Base-by-base conservation (phyloP, 805 yeast species). In the Candida silvicultrix region DNA sequence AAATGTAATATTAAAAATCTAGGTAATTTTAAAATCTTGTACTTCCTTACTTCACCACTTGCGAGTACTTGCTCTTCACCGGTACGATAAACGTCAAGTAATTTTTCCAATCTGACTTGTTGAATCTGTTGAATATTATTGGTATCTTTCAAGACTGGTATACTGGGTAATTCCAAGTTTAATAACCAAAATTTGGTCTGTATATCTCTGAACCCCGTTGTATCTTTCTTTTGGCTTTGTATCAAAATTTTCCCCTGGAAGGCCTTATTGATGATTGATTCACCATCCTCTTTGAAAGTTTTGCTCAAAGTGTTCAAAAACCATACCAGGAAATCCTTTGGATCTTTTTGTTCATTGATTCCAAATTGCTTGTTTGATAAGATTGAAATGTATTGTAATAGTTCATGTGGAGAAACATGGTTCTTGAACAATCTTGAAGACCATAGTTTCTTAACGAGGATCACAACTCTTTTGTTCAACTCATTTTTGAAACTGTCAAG, bases 341-440 rank as follows among this genome's bases (percentile, higher is more conserved):
- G 92, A 38, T 78, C 77, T 4, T 59, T 57, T 41, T 70, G 68
- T 25, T 57, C 59, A 28, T 65, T 66, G 6, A 70, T 40, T 4
- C 69, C 58, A 54, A 75, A 77, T 38, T 62, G 57, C 44, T 70
- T 72, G 40, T 72, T 68, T 1, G 83, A 70, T n/a, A 58, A 45
- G 1, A 64, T 54, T 2, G 74, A 62, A 5, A 83, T 62, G 49
- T 65, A 67, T 47, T 80, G 80, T 40, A 83, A 58, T 8, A 87
- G 63, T 43, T 82, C 88, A 56, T 79, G 84, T 1, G 88, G 82
- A 0, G 92, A 80, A 2, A 85, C 69, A 54, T 84, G 88, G 3
- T 72, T 60, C 52, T 74, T 78, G 60, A 80, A 80, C 20, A 85
- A 67, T 37, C 65, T 64, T 0, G 73, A 65, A 5, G 83, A 83